Conservation (phyloP, 1,139 yeast species). For the Citeromyces hawaiiensis region DNA sequence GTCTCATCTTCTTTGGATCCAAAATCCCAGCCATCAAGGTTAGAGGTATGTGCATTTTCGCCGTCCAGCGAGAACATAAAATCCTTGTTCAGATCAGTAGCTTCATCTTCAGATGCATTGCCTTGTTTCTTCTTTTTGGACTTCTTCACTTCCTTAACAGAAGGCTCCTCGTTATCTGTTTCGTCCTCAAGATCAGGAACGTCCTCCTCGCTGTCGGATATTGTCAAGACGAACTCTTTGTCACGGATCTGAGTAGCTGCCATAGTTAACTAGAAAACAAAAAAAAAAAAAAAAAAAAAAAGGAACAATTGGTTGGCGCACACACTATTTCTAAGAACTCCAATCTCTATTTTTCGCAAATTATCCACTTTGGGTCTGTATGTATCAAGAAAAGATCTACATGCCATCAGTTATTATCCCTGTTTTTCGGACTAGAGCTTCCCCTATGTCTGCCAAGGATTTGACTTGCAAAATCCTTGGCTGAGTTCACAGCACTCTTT, state of each 20-base stretch:
- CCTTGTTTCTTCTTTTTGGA: conserved; percentile 22
- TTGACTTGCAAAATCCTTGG: neutral
- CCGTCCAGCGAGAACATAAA: conserved; percentile 58
- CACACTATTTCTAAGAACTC: neutral
- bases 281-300: too few species aligned
- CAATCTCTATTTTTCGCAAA: neutral
- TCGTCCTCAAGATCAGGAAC: conserved; percentile 42
- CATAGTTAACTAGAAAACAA: neutral
- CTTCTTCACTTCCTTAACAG: conserved; percentile 11
- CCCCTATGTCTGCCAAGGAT: neutral
- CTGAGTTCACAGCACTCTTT: neutral
- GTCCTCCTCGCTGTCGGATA: conserved; percentile 54
- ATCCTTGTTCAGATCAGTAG: conserved; percentile 45
- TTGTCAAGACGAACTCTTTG: conserved; percentile 53
- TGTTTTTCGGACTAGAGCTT: neutral
- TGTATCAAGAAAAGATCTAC: neutral
- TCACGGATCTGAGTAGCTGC: neutral
- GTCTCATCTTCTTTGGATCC: conserved; percentile 24
- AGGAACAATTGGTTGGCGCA: neutral
- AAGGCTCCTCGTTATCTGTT: conserved; percentile 14
- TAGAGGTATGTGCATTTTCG: conserved; percentile 30
- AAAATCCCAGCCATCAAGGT: conserved; percentile 78
- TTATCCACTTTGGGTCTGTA: neutral
- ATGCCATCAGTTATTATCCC: neutral
- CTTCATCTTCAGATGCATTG: conserved; percentile 26